These are phyloP conservation scores for Xylariaceae sp. DNA, from an alignment of 2,329 filamentous ascomycete genomes.

Conservation along the genomic window DNA sequence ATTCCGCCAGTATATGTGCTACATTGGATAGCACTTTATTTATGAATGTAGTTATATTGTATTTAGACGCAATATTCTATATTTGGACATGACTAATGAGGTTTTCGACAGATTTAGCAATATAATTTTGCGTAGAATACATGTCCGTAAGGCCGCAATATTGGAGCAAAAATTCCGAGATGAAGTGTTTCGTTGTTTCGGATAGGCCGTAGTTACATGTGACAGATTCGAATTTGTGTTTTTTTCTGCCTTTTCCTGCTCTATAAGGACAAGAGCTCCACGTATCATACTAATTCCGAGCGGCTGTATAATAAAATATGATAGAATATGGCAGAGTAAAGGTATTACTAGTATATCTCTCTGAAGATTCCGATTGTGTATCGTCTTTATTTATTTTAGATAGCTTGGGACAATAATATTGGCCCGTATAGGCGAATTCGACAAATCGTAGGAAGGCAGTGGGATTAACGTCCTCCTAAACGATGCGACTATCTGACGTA, in stretches of 20 bases:
- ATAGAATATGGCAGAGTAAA: too few species aligned
- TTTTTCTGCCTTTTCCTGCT: too few species aligned
- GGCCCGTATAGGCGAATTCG: neutral
- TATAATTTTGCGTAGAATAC: neutral
- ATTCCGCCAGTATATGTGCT: neutral
- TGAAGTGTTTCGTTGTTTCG: neutral
- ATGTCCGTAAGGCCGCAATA: neutral
- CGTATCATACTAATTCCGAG: too few species aligned
- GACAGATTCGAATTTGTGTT: too few species aligned
- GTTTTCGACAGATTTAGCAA: neutral
- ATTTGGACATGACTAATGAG: neutral
- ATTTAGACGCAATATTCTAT: neutral
- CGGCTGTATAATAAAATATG: too few species aligned
- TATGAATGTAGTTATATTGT: neutral
- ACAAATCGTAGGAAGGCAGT: neutral
- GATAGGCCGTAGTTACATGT: neutral
- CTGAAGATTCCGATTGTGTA: too few species aligned
- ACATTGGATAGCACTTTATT: neutral
- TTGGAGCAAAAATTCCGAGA: neutral
- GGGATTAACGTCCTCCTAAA: neutral
- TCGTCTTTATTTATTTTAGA: neutral
- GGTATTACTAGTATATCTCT: too few species aligned
- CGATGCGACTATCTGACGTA: neutral
- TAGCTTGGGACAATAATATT: neutral
- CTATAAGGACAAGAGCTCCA: too few species aligned